These are phyloP conservation scores for Phylloporus sp. DNA, from an alignment of 768 basidiomycete species.

Conservation along the genomic window DNA sequence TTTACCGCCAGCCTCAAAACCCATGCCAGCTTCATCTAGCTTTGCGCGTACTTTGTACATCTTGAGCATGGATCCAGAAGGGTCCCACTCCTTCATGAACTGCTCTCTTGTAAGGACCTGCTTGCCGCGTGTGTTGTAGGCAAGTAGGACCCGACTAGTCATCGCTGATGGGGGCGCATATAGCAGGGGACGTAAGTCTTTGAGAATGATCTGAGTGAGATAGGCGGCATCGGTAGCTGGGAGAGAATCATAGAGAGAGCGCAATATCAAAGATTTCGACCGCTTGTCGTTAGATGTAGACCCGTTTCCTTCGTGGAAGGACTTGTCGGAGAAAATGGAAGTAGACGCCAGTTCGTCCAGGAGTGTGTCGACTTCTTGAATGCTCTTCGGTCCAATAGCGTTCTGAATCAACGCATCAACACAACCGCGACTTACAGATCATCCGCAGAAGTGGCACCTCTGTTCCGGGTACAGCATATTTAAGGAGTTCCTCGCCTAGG, in stretches of 20 bases:
- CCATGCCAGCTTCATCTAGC: slow-evolving; percentile 51
- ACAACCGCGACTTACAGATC: background rate
- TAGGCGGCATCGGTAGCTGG: slow-evolving; percentile 60
- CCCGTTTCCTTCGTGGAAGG: slow-evolving; percentile 35
- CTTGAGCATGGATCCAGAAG: slow-evolving; percentile 44
- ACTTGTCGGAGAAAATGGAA: slow-evolving; percentile 53
- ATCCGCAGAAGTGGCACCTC: slow-evolving; percentile 24
- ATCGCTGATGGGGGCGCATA: slow-evolving; percentile 54
- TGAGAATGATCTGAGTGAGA: slow-evolving; percentile 83
- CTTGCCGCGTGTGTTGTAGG: slow-evolving; percentile 55
- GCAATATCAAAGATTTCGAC: slow-evolving; percentile 38
- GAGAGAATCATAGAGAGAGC: slow-evolving; percentile 54
- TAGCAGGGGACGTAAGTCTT: slow-evolving; percentile 76
- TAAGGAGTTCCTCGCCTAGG: slow-evolving; percentile 61
- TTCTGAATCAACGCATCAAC: slow-evolving; percentile 16
- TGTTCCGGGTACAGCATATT: slow-evolving; percentile 34
- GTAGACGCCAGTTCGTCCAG: slow-evolving; percentile 70
- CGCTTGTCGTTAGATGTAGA: slow-evolving; percentile 30
- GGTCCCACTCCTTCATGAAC: slow-evolving; percentile 74
- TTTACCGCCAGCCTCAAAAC: slow-evolving; percentile 35
- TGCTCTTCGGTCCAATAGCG: slow-evolving; percentile 31
- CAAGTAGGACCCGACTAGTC: slow-evolving; percentile 45
- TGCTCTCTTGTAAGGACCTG: slow-evolving; percentile 51
- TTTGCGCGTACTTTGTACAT: slow-evolving; percentile 53
- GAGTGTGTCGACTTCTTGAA: slow-evolving; percentile 53